Percentiles rank a stretch among this genome's conserved stretches.
phyloP scores from a whole-genome alignment of 352 stramenopile species.

The Pythium monospermum region DNA sequence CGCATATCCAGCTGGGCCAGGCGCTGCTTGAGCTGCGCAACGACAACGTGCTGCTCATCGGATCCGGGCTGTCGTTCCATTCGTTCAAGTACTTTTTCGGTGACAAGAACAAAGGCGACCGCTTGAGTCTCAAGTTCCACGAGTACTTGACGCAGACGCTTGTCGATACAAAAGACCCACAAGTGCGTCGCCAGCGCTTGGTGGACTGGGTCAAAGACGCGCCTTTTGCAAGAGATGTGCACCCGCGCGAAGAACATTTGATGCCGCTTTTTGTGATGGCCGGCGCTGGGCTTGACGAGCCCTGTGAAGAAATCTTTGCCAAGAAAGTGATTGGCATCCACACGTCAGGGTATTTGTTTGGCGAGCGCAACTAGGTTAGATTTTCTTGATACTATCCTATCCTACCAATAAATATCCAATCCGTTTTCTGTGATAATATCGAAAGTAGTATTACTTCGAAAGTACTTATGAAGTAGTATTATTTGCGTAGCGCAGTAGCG shows the following conservation, averaged over 20 bases:
- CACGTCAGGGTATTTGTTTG: slow-evolving; percentile 15
- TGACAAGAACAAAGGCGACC: neutral
- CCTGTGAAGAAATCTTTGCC: slow-evolving; percentile 16
- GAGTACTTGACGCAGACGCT: slow-evolving; percentile 9
- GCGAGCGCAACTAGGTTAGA: slow-evolving; percentile 12
- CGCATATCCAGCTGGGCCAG: slow-evolving; percentile 64
- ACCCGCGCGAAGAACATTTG: slow-evolving; percentile 45
- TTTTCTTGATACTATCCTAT: no score
- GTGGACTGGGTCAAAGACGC: slow-evolving; percentile 29
- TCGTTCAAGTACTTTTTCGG: slow-evolving; percentile 16
- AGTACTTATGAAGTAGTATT: no score
- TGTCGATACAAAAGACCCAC: slow-evolving; percentile 1
- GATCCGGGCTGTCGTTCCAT: slow-evolving; percentile 43
- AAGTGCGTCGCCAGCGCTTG: slow-evolving; percentile 11
- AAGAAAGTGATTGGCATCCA: slow-evolving; percentile 9
- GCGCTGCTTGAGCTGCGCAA: slow-evolving; percentile 52
- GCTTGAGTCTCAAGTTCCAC: slow-evolving; percentile 8
- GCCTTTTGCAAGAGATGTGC: slow-evolving; percentile 28
- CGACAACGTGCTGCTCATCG: slow-evolving; percentile 76
- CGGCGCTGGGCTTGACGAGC: slow-evolving; percentile 37
- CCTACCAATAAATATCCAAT: no score
- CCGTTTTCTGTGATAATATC: no score
- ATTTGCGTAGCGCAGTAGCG: neutral
- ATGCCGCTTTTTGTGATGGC: slow-evolving; percentile 50
- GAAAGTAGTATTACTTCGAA: no score